Conservation (phyloP, 225 moss, liverwort and hornwort genomes). For the Sphagnum tenellum region DNA sequence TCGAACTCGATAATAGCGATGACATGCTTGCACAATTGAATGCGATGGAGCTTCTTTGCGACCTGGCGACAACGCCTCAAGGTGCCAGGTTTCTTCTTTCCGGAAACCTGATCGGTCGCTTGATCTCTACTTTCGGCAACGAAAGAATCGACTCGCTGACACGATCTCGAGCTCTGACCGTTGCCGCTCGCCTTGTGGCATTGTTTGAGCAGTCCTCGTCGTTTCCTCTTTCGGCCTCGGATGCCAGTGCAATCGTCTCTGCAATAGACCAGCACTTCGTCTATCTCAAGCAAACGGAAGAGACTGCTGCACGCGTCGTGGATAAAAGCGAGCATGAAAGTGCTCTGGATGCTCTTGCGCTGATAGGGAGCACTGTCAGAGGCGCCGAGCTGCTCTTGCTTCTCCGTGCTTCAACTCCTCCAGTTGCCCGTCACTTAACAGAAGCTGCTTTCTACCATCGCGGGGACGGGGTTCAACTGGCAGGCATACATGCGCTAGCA, state of each 20-base stretch:
- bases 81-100: slow-evolving; percentile 67
- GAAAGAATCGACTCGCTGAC: slow-evolving; percentile 40
- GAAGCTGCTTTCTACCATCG: slow-evolving; percentile 65
- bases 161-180: slow-evolving; percentile 77
- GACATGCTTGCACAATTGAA: slow-evolving; percentile 84
- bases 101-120: slow-evolving; percentile 65
- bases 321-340: slow-evolving; percentile 60
- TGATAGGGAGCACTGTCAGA: slow-evolving; percentile 45
- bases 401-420: slow-evolving; percentile 12
- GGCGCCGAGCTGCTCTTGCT: slow-evolving; percentile 73
- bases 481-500: slow-evolving; percentile 72
- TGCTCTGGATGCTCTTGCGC: slow-evolving; percentile 74
- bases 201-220: slow-evolving; percentile 47
- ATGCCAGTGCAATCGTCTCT: slow-evolving; percentile 44
- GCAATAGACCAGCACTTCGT: slow-evolving; percentile 58
- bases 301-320: slow-evolving; percentile 16
- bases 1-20: slow-evolving; percentile 61
- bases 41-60: slow-evolving; percentile 81
- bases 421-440: slow-evolving; percentile 40
- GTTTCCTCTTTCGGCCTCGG: slow-evolving; percentile 47
- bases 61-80: slow-evolving; percentile 51
- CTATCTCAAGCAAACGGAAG: slow-evolving; percentile 43
- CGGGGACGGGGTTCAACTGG: slow-evolving; percentile 52
- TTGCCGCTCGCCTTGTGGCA: slow-evolving; percentile 61
- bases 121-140: slow-evolving; percentile 49